Percentiles rank a stretch among this genome's conserved stretches.
These are phyloP conservation scores for Ophiocordyceps unilateralis DNA, from an alignment of 2,329 filamentous ascomycete species.

Conservation along the genomic window DNA sequence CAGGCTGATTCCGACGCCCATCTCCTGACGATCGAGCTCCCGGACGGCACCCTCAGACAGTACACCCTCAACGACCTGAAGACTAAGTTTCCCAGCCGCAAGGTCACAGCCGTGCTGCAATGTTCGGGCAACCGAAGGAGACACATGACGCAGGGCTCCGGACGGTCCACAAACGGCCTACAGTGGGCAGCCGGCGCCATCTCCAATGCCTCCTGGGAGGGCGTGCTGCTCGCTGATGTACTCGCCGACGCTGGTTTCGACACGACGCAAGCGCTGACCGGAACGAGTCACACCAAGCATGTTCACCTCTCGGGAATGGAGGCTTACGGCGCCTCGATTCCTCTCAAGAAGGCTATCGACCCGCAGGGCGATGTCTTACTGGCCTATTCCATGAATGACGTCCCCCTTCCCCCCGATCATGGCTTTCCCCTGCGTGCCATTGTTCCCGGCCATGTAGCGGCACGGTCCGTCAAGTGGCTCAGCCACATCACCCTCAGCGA, in stretches of 20 bases:
- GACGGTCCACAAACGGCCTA: slow-evolving; percentile 34
- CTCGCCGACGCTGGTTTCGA: slow-evolving; percentile 37
- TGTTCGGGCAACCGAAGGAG: slow-evolving; percentile 43
- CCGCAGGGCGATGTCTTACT: slow-evolving; percentile 46
- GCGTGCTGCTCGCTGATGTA: slow-evolving; percentile 36
- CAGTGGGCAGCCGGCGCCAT: slow-evolving; percentile 44
- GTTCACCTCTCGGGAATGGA: slow-evolving; percentile 42
- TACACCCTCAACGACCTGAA: slow-evolving; percentile 39
- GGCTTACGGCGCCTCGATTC: slow-evolving; percentile 44
- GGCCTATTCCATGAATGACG: slow-evolving; percentile 51
- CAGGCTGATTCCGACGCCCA: slow-evolving; percentile 21
- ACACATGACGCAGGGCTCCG: slow-evolving; percentile 35
- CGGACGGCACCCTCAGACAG: slow-evolving; percentile 31
- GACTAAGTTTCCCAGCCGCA: slow-evolving; percentile 28
- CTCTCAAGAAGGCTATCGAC: slow-evolving; percentile 39
- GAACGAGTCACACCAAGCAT: slow-evolving; percentile 25
- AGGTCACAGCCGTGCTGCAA: slow-evolving; percentile 37
- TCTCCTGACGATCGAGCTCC: slow-evolving; percentile 34
- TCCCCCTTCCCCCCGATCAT: slow-evolving; percentile 44
- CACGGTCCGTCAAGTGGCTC: slow-evolving; percentile 53
- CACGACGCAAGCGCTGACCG: slow-evolving; percentile 16
- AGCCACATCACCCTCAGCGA: slow-evolving; percentile 45
- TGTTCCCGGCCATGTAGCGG: slow-evolving; percentile 49
- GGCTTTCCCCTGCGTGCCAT: slow-evolving; percentile 46
- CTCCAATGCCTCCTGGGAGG: slow-evolving; percentile 41